A percentile compares a stretch with the other conserved stretches of the same genome.
phyloP scores from a whole-genome alignment of 768 basidiomycete genomes.

The Lactarius quietus region DNA sequence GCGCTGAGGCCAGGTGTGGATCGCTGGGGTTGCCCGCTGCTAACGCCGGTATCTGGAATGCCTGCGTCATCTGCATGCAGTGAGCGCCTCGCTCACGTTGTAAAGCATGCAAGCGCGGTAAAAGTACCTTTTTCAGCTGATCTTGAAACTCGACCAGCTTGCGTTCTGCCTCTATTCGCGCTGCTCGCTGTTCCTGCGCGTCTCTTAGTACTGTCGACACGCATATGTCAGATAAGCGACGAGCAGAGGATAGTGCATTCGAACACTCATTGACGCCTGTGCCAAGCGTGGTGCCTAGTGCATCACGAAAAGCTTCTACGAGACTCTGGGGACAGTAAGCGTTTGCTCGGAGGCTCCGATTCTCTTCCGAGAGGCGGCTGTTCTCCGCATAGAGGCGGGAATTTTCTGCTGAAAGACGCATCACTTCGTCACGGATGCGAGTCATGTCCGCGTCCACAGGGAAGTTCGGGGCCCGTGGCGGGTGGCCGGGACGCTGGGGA shows the following conservation, averaged over 20 bases:
- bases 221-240: conserved; percentile 1
- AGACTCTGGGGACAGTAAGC: conserved; percentile 22
- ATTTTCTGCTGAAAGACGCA: conserved; percentile 25
- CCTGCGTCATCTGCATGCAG: conserved; percentile 25
- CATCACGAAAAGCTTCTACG: conserved; percentile 23
- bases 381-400: conserved; percentile 25
- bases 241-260: conserved; percentile 1
- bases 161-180: conserved; percentile 37
- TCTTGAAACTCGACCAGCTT: conserved; percentile 52
- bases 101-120: conserved; percentile 38
- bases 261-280: conserved; percentile 22
- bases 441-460: conserved; percentile 13
- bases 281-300: conserved; percentile 19
- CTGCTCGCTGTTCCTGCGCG: conserved; percentile 38
- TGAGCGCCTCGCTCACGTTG: conserved; percentile 1
- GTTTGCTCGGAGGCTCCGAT: conserved; percentile 19
- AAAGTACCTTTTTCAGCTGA: conserved; percentile 50
- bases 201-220: conserved; percentile 21
- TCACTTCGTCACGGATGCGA: conserved; percentile 23
- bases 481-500: conserved; percentile 11
- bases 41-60: conserved; percentile 22
- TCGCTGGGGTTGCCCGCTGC: conserved; percentile 9
- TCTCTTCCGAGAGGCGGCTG: conserved; percentile 23
- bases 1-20: conserved; percentile 20
- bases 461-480: conserved; percentile 7